phyloP scores from a whole-genome alignment of 352 stramenopile species.

The Phytophthora colocasiae region DNA sequence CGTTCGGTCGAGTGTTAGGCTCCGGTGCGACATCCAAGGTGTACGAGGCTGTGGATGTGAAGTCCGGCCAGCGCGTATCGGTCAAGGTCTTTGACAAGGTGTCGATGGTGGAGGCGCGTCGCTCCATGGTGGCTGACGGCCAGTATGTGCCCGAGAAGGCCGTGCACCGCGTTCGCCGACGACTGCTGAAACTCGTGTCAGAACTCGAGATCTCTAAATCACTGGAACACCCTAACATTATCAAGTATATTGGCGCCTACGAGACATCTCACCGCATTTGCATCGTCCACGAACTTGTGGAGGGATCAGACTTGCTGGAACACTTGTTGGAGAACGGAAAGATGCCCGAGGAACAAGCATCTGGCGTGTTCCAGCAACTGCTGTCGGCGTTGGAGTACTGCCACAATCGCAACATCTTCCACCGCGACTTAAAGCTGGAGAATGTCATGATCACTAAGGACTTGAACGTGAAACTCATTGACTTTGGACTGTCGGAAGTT shows the following conservation, averaged over 20 bases:
- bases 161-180: constrained; percentile 68
- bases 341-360: constrained; percentile 67
- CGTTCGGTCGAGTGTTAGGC: constrained; percentile 67
- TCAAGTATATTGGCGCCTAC: constrained; percentile 75
- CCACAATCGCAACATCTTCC: constrained; percentile 91
- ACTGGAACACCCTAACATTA: constrained; percentile 82
- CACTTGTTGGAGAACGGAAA: constrained; percentile 76
- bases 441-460: constrained; percentile 95
- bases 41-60: constrained; percentile 66
- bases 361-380: constrained; percentile 83
- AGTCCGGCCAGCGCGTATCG: constrained; percentile 56
- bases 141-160: constrained; percentile 69
- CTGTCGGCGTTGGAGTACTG: constrained; percentile 94
- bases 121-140: constrained; percentile 80
- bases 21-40: constrained; percentile 82
- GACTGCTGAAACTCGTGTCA: constrained; percentile 83
- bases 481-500: constrained; percentile 95
- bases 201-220: constrained; percentile 82
- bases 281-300: constrained; percentile 83
- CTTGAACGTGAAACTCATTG: constrained; percentile 94
- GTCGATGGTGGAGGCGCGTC: constrained; percentile 75
- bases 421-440: constrained; percentile 96
- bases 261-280: constrained; percentile 84
- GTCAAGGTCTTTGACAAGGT: constrained; percentile 90
- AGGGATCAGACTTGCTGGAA: constrained; percentile 77